Conservation (phyloP, 305 asterid genomes). For the Solanum hybrid region DNA sequence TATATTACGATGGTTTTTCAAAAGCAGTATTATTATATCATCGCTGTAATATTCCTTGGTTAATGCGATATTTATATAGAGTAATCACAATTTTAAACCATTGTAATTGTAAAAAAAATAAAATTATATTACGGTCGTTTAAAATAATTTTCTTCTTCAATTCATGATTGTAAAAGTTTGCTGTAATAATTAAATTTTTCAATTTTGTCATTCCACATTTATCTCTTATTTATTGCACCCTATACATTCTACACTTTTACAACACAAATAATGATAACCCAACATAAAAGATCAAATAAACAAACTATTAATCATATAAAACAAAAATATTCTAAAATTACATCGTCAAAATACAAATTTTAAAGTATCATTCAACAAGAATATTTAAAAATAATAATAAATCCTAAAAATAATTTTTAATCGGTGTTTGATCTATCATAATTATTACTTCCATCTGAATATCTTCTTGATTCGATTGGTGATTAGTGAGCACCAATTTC, state of each 20-base stretch:
- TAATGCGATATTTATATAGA: background rate
- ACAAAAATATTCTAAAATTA: background rate
- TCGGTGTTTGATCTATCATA: accelerated
- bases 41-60: accelerated
- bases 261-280: accelerated
- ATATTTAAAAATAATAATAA: background rate
- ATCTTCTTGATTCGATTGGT: background rate
- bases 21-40: no score
- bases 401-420: background rate
- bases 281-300: background rate
- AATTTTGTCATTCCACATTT: background rate
- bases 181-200: background rate
- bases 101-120: no score
- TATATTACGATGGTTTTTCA: background rate
- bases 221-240: background rate
- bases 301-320: accelerated
- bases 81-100: background rate
- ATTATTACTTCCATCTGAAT: background rate
- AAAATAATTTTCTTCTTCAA: no score
- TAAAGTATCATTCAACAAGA: background rate
- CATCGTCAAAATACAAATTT: background rate
- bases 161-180: no score
- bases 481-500: background rate
- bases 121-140: no score
- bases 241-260: background rate